Percentiles rank a stretch among this genome's conserved stretches.
These are phyloP conservation scores for Rosa persica DNA, from an alignment of 306 rosid species.

Conservation along the genomic window DNA sequence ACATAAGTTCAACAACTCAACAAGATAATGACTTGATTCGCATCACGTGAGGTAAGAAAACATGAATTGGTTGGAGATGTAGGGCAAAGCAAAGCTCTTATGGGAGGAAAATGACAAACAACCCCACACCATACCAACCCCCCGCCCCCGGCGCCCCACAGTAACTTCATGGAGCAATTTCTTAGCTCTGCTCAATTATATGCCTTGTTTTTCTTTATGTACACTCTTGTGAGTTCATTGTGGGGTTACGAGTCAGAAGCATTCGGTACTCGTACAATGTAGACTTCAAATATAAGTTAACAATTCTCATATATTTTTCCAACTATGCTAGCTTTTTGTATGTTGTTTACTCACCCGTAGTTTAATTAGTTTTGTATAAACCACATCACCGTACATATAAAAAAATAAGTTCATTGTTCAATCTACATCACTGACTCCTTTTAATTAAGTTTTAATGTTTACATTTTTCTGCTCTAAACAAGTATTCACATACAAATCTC, in stretches of 20 bases:
- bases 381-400: too few relatives aligned
- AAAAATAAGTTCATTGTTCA: too few relatives aligned
- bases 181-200: not conserved
- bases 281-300: not conserved
- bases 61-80: conserved; percentile 1
- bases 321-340: too few relatives aligned
- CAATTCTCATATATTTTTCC: not conserved
- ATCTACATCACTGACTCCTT: too few relatives aligned
- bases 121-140: too few relatives aligned
- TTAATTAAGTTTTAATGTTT: too few relatives aligned
- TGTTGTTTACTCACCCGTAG: too few relatives aligned
- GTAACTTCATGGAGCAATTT: not conserved
- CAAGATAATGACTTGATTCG: not conserved
- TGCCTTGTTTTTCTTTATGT: not conserved
- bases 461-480: too few relatives aligned
- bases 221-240: not conserved
- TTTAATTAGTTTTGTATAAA: too few relatives aligned
- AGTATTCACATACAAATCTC: too few relatives aligned
- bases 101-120: conserved; percentile 19
- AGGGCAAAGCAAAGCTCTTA: not conserved
- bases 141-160: too few relatives aligned
- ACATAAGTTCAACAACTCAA: too few relatives aligned
- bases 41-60: not conserved
- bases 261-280: not conserved
- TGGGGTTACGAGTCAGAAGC: not conserved